These are phyloP conservation scores for Verticillium dahliae DNA, from an alignment of 2,329 filamentous ascomycete genomes.

Conservation along the genomic window DNA sequence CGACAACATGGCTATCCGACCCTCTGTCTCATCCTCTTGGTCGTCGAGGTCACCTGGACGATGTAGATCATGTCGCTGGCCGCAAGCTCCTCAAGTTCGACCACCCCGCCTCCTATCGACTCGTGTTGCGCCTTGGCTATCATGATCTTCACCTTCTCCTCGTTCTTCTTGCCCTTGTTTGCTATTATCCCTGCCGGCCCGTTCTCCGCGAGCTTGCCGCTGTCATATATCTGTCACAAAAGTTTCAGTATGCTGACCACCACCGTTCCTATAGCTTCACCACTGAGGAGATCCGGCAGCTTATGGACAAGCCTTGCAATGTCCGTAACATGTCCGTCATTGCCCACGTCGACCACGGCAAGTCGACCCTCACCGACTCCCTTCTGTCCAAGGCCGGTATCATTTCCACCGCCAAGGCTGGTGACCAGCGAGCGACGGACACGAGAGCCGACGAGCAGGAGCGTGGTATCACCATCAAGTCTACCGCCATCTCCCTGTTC, in stretches of 20 bases:
- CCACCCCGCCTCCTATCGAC: too few species aligned
- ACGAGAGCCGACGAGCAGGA: conserved; percentile 98
- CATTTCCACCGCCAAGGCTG: conserved; percentile 95
- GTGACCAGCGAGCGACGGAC: conserved; percentile 92
- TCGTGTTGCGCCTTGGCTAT: too few species aligned
- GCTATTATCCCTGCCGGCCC: conserved; percentile 1
- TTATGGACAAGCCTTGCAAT: conserved; percentile 76
- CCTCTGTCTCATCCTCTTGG: too few species aligned
- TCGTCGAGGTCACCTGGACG: too few species aligned
- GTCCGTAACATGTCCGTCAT: conserved; percentile 99
- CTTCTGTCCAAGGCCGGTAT: conserved; percentile 99
- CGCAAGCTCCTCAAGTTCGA: too few species aligned
- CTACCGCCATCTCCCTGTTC: conserved; percentile 98
- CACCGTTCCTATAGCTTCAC: conserved; percentile 69
- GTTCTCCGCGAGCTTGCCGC: conserved; percentile 2
- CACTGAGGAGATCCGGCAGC: conserved; percentile 78
- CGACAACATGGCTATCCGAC: too few species aligned
- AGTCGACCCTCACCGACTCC: conserved; percentile 98
- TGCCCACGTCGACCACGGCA: conserved; percentile 99
- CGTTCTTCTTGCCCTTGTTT: too few species aligned
- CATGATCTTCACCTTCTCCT: too few species aligned
- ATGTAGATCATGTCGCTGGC: too few species aligned
- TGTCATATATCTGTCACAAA: conserved; percentile 28
- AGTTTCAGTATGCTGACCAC: conserved; percentile 37
- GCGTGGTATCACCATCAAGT: conserved; percentile 99